Conservation (phyloP, 768 basidiomycete genomes). For the Leucosporidium creatinivorum region DNA sequence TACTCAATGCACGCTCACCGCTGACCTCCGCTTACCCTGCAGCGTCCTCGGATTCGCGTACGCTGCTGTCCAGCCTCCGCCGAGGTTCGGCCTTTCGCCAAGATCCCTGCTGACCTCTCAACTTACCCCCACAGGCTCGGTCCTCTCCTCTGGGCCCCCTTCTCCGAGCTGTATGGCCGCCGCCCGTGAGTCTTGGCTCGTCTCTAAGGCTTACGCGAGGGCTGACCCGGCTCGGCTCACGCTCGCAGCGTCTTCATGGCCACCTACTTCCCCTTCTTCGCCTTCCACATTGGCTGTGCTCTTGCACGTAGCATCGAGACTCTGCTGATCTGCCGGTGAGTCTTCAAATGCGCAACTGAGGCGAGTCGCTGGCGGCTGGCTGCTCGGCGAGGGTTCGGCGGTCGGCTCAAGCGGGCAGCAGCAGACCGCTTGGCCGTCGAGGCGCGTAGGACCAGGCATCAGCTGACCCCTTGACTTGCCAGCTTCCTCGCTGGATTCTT, state of each 20-base stretch:
- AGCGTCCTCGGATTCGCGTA: constrained; percentile 1
- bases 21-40: not conserved
- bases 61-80: not conserved
- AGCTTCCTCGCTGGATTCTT: not conserved
- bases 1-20: too few species aligned
- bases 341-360: not conserved
- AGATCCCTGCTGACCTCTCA: not conserved
- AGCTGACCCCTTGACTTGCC: not conserved
- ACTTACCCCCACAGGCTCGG: not conserved
- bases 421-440: too few species aligned
- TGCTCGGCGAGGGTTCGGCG: too few species aligned
- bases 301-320: constrained; percentile 57
- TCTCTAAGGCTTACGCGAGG: too few species aligned
- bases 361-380: too few species aligned
- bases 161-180: constrained; percentile 43
- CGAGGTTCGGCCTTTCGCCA: too few species aligned
- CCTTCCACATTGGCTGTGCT: constrained; percentile 50
- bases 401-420: too few species aligned
- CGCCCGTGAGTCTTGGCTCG: constrained; percentile 21
- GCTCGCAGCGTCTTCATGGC: constrained; percentile 39
- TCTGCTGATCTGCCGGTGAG: constrained; percentile 52
- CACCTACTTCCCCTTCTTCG: constrained; percentile 50
- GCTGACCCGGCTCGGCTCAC: too few species aligned
- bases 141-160: constrained; percentile 18
- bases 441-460: too few species aligned